A percentile compares a stretch with the other conserved stretches of the same genome.
Conservation (phyloP, 2,329 filamentous ascomycete species). For the Scytalidium sp. region DNA sequence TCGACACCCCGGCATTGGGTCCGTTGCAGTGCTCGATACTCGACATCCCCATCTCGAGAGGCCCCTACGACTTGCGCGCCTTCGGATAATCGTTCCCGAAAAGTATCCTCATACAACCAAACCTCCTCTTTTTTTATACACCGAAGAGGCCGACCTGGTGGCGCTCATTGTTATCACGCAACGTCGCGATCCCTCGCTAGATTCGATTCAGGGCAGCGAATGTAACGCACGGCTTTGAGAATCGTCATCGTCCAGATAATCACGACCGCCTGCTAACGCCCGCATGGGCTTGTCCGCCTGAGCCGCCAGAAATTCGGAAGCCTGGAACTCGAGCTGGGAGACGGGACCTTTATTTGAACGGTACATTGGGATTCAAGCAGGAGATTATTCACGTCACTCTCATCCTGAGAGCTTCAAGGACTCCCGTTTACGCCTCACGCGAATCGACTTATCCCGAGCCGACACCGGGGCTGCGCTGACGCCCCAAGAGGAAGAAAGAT, state of each 20-base stretch:
- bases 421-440: background rate
- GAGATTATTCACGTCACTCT: too few species aligned
- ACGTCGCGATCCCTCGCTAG: background rate
- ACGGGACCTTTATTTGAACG: too few species aligned
- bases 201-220: background rate
- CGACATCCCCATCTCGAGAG: background rate
- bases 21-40: too few species aligned
- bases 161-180: background rate
- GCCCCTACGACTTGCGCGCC: background rate
- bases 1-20: too few species aligned
- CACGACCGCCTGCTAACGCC: background rate
- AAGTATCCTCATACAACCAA: too few species aligned
- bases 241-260: background rate
- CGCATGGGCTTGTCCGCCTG: background rate
- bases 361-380: too few species aligned
- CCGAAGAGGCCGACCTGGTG: background rate
- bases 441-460: background rate
- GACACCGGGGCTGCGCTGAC: slow-evolving; percentile 23
- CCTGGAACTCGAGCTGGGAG: too few species aligned
- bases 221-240: background rate
- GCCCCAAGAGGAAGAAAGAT: slow-evolving; percentile 49
- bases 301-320: too few species aligned
- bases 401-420: background rate
- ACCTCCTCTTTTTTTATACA: too few species aligned
- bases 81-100: background rate